A percentile compares a stretch with the other conserved stretches of the same genome.
These are phyloP conservation scores for Vitis riparia DNA, from an alignment of 164 flowering plant species.

Conservation along the genomic window DNA sequence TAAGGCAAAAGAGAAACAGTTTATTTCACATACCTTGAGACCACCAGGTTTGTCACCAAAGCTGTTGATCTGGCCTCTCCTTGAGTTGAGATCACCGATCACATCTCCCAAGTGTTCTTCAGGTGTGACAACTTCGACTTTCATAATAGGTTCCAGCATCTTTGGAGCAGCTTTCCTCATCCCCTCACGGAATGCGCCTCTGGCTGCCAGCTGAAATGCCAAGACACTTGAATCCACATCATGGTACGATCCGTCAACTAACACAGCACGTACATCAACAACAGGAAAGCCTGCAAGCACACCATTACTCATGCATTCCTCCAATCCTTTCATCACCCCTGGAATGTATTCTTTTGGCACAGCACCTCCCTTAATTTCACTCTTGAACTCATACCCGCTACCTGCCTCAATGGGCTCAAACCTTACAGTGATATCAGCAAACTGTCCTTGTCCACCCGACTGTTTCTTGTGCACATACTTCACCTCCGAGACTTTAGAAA, in stretches of 20 bases:
- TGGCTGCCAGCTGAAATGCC: constrained; percentile 94
- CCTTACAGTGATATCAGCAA: constrained; percentile 85
- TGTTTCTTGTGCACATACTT: constrained; percentile 94
- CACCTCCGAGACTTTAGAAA: constrained; percentile 71
- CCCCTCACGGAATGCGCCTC: constrained; percentile 93
- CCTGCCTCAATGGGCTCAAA: constrained; percentile 85
- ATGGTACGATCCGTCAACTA: constrained; percentile 88
- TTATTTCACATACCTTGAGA: constrained; percentile 63
- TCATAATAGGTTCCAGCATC: constrained; percentile 96
- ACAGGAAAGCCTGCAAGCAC: constrained; percentile 95
- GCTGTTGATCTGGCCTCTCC: constrained; percentile 93
- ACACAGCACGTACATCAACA: constrained; percentile 84
- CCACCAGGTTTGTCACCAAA: constrained; percentile 97
- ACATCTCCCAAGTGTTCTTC: constrained; percentile 98
- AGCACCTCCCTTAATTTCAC: constrained; percentile 94
- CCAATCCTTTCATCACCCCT: constrained; percentile 93
- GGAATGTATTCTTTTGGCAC: constrained; percentile 95
- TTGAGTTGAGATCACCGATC: constrained; percentile 97
- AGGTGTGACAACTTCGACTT: constrained; percentile 93
- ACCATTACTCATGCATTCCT: constrained; percentile 90
- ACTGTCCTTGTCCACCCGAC: constrained; percentile 98
- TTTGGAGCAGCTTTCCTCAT: constrained; percentile 77
- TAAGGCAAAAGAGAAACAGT: not conserved
- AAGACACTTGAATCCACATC: constrained; percentile 98
- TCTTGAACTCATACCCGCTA: constrained; percentile 90